Evolutionary conservation across 192 early-diverging fungal genomes (phyloP).

Genomic region (Gaertneriomyces sp.): DNA sequence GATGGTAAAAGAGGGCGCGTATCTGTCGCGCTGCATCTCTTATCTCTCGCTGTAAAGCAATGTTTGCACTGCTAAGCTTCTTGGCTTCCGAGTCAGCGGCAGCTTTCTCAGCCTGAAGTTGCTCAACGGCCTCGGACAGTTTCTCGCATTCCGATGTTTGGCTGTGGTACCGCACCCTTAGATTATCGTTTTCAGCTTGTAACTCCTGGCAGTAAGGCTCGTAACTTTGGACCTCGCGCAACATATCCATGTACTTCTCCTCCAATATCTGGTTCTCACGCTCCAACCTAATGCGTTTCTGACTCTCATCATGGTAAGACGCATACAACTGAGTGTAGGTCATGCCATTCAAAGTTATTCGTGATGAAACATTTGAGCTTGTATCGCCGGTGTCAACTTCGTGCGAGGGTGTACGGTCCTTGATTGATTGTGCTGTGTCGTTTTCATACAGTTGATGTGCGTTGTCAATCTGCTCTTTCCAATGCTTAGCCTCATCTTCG

Average conservation of each 20-base stretch:
- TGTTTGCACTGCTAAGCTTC: not conserved
- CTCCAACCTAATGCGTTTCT: slow-evolving; percentile 12
- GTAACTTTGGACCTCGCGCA: not conserved
- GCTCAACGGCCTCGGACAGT: slow-evolving; percentile 12
- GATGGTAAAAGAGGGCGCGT: slow-evolving; percentile 24
- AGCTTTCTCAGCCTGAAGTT: slow-evolving; percentile 8
- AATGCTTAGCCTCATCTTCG: slow-evolving; percentile 43
- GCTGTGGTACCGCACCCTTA: slow-evolving; percentile 8
- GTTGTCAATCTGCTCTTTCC: slow-evolving; percentile 39
- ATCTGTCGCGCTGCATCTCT: slow-evolving; percentile 29
- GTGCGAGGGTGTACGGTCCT: no score
- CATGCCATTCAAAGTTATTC: not conserved
- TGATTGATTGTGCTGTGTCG: no score
- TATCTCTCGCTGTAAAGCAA: slow-evolving; percentile 11
- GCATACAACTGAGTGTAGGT: slow-evolving; percentile 6
- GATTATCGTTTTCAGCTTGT: slow-evolving; percentile 20
- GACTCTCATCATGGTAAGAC: slow-evolving; percentile 26
- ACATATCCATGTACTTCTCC: not conserved
- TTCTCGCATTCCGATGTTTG: not conserved
- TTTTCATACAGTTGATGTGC: not conserved
- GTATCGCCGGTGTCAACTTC: no score
- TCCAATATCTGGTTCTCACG: slow-evolving; percentile 22
- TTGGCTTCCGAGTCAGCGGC: not conserved
- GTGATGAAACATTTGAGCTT: no score
- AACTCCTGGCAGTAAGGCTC: slow-evolving; percentile 12